Conservation (phyloP, 1,284 basidiomycete genomes). For the Hemileia vastatrix region DNA sequence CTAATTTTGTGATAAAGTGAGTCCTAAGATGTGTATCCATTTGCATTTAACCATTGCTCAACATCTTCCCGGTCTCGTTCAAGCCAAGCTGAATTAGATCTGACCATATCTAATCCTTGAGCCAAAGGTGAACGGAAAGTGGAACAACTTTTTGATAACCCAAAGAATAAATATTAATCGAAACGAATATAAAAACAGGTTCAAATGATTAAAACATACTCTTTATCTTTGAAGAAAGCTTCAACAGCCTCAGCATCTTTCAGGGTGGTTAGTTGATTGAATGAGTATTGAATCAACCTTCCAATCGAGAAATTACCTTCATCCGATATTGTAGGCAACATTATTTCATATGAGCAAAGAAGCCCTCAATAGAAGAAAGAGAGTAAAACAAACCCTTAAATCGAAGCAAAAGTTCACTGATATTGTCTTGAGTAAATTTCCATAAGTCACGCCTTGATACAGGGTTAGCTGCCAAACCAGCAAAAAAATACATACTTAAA, state of each 20-base stretch:
- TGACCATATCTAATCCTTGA: slow-evolving; percentile 60
- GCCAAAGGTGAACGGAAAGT: slow-evolving; percentile 54
- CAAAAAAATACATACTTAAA: slow-evolving; percentile 35
- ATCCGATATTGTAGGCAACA: too few species aligned
- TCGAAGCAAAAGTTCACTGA: slow-evolving; percentile 50
- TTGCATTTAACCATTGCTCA: slow-evolving; percentile 53
- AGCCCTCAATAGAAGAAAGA: slow-evolving; percentile 39
- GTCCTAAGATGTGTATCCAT: too few species aligned
- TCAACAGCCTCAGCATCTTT: slow-evolving; percentile 60
- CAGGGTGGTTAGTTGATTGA: slow-evolving; percentile 57
- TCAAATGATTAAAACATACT: slow-evolving; percentile 31
- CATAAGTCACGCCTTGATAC: slow-evolving; percentile 40
- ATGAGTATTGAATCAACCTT: slow-evolving; percentile 49
- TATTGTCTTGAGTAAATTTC: slow-evolving; percentile 42
- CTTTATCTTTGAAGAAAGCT: slow-evolving; percentile 52
- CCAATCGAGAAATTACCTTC: slow-evolving; percentile 38
- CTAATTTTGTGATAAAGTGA: too few species aligned
- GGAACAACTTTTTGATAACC: slow-evolving; percentile 22
- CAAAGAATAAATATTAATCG: not conserved
- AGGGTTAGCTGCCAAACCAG: slow-evolving; percentile 38
- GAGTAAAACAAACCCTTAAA: slow-evolving; percentile 49
- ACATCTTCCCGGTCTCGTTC: slow-evolving; percentile 55
- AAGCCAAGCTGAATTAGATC: slow-evolving; percentile 54
- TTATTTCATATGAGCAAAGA: slow-evolving; percentile 50
- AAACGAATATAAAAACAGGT: not conserved